Evolutionary conservation across 129 eudicot genomes (phyloP), one percentile per base, ranked within the genome.

Genomic region (Solidago caesia): DNA sequence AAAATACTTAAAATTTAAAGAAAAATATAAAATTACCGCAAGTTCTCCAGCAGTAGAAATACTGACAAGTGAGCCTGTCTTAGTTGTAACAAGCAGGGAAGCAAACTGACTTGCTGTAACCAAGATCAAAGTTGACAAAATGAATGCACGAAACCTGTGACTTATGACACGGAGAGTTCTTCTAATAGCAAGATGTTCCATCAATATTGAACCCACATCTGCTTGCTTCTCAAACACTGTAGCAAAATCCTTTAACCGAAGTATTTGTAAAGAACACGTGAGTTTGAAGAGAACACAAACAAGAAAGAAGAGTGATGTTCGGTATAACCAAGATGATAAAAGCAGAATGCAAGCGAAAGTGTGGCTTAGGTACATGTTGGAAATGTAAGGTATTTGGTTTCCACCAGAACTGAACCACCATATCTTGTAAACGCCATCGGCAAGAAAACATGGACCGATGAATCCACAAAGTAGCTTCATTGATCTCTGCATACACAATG

Each of bases 341-440:
- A 86, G 81, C 47, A 91, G 81, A 16, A 69, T 48, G 82, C 96
- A 94, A 11, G 88, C 87, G 26, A 91, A 33, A 2, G 74, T 67
- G 75, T 90, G 77, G 91, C 96, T 90, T 70, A 88, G 60, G 68
- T 73, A 83, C 8, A 79, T 82, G 76, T 90, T 88, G 76, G 47
- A 73, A 5, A 86, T 56, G 77, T 85, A 87, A 0, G 98, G 98
- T 44, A 88, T 88, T 80, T 88, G 88, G 21, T 68, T 59, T 44
- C 87, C 87, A 12, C 96, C 96, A 26, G 97, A 83, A 68, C 70
- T 71, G 73, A 88, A 90, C 97, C 97, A 94, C 97, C 97, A 91
- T 81, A 94, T 85, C 70, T 89, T 94, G 84, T 94, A 91, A 2
- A 71, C 85, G 26, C 88, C 71, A 46, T 90, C 89, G 0, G 87